Conservation (phyloP, 2,329 filamentous ascomycete species). For the Simplicillium aogashimaense region DNA sequence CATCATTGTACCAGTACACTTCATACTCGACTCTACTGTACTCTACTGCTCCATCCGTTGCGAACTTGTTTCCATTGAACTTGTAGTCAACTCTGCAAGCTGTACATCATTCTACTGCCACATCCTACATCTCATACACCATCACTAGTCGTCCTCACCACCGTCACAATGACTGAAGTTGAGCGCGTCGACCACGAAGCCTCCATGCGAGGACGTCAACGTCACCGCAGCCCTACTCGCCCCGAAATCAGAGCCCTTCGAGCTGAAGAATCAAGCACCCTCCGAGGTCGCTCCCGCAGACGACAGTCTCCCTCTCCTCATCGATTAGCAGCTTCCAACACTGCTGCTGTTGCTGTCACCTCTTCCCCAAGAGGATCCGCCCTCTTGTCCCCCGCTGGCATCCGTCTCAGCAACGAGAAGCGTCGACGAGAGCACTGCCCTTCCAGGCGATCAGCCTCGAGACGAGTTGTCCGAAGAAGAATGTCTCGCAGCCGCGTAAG, state of each 20-base stretch:
- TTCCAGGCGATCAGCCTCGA: constrained; percentile 24
- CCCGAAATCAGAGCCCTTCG: constrained; percentile 19
- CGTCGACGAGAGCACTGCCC: constrained; percentile 34
- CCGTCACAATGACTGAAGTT: not conserved
- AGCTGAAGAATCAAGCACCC: constrained; percentile 30
- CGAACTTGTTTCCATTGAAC: not conserved
- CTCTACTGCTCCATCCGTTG: not conserved
- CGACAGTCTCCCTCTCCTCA: constrained; percentile 25
- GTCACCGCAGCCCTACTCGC: constrained; percentile 26
- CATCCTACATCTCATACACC: not conserved
- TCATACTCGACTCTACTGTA: not conserved
- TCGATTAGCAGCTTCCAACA: constrained; percentile 9
- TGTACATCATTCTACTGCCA: not conserved
- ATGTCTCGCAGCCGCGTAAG: no score
- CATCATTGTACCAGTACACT: no score
- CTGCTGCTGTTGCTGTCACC: constrained; percentile 22
- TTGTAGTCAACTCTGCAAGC: not conserved
- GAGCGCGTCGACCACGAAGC: not conserved
- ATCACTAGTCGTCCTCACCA: not conserved
- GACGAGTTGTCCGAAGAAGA: constrained; percentile 17
- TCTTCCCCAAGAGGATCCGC: constrained; percentile 13
- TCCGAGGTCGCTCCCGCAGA: constrained; percentile 29
- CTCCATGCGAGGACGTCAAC: constrained; percentile 25
- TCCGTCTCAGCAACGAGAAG: constrained; percentile 28
- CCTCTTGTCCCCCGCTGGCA: constrained; percentile 25